Evolutionary conservation across 1,139 yeast species (phyloP), one percentile per base, ranked within the genome.

Genomic region (Blastobotrys indianensis): DNA sequence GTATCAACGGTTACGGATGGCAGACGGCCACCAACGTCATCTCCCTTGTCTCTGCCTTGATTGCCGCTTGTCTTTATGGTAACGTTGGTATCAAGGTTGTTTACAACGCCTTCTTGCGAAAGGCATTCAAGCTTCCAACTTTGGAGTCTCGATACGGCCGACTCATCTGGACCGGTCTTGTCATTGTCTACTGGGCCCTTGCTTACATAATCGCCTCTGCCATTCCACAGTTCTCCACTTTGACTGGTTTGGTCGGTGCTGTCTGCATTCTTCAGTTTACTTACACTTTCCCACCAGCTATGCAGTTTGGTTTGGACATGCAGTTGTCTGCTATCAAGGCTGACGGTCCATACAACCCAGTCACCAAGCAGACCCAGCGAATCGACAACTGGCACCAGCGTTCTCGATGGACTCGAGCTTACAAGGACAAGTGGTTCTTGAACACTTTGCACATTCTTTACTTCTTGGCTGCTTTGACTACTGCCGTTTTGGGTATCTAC

Each of bases 211-310:
- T 76, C 54, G 80, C 79, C 34, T 72, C 78, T 47, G 78, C 78
- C 52, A 75, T 76, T 49, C 80, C 80, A 33, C 75, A 74, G 51
- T 72, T 76, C 60, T 69, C 68, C 30, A 60, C 75, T 4, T 63
- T 76, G 55, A 72, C 75, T 28, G 61, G 74, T 32, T 64, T 76
- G 50, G 74, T 77, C 11, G 80, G 79, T 46, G 76, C 80, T 6
- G 69, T 70, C 51, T 72, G 76, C 54, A 70, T 70, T 45, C 57
- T 72, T 49, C 73, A 72, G 55, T 72, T 72, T 61, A 65, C 74
- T 30, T 72, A 72, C 58, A 72, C 75, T 4, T 66, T 72, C 63
- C 76, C 76, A 37, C 69, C 70, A 36, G 48, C 69, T 31, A 62
- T 72, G 57, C 56, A 60, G 36, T 49, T 69, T 12, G 68, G 68